phyloP scores from a whole-genome alignment of 2,329 filamentous ascomycete genomes.

The Cladophialophora exuberans region DNA sequence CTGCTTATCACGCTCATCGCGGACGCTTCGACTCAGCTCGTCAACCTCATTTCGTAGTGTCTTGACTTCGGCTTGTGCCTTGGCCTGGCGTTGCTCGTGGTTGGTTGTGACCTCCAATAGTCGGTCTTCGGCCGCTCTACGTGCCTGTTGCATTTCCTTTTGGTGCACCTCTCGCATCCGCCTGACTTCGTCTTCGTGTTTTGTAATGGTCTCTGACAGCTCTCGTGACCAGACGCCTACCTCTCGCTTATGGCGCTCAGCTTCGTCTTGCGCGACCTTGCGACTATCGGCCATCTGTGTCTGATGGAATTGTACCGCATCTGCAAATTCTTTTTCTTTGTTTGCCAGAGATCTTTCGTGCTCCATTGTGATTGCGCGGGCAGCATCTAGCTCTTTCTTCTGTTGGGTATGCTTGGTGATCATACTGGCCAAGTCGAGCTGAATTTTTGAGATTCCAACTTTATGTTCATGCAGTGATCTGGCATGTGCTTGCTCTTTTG shows the following conservation, averaged over 20 bases:
- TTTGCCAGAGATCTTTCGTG: constrained; percentile 14
- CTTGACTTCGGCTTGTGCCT: constrained; percentile 29
- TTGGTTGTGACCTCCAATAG: constrained; percentile 41
- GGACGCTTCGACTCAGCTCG: constrained; percentile 29
- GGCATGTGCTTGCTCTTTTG: constrained; percentile 20
- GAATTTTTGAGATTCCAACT: constrained; percentile 22
- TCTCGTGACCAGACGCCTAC: constrained; percentile 9
- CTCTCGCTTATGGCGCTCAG: constrained; percentile 20
- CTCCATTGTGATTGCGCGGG: constrained; percentile 11
- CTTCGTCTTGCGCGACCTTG: constrained; percentile 8
- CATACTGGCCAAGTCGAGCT: constrained; percentile 30
- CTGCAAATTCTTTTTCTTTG: constrained; percentile 19
- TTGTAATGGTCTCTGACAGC: constrained; percentile 12
- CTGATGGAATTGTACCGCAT: constrained; percentile 8
- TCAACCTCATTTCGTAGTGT: constrained; percentile 30
- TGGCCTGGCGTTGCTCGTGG: constrained; percentile 38
- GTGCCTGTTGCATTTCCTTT: constrained; percentile 15
- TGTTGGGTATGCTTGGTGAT: constrained; percentile 31
- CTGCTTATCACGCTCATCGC: constrained; percentile 23
- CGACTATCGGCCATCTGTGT: constrained; percentile 15
- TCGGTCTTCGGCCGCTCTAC: constrained; percentile 38
- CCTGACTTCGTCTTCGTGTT: constrained; percentile 20
- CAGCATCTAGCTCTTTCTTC: constrained; percentile 27
- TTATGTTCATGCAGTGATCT: constrained; percentile 24
- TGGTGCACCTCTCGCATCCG: constrained; percentile 15